A percentile compares a stretch with the other conserved stretches of the same genome.
These are phyloP conservation scores for Schizopora paradoxa DNA, from an alignment of 1,284 basidiomycete genomes.

Conservation along the genomic window DNA sequence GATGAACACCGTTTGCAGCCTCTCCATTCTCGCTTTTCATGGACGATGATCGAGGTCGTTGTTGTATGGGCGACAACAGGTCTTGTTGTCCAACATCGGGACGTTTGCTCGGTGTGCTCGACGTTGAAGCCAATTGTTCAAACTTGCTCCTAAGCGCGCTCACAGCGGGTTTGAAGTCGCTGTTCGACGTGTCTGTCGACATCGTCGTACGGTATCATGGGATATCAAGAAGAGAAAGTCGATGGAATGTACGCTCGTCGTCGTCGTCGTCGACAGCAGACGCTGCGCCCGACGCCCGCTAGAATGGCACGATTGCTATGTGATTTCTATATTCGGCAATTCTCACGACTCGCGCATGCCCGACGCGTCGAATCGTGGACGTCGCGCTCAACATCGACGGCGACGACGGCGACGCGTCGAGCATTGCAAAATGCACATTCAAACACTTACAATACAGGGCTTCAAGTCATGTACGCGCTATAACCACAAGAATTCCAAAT, in stretches of 20 bases:
- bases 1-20: slow-evolving; percentile 18
- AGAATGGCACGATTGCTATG: too few species aligned
- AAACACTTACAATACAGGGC: slow-evolving; percentile 90
- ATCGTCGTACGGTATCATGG: too few species aligned
- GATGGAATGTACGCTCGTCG: not conserved
- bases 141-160: slow-evolving; percentile 63
- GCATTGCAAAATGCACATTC: slow-evolving; percentile 66
- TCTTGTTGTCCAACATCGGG: too few species aligned
- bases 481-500: not conserved
- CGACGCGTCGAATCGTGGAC: too few species aligned
- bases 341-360: too few species aligned
- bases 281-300: not conserved
- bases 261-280: not conserved
- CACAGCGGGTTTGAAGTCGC: slow-evolving; percentile 49
- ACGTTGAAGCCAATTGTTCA: slow-evolving; percentile 35
- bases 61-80: slow-evolving; percentile 24
- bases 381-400: too few species aligned
- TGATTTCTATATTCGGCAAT: too few species aligned
- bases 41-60: slow-evolving; percentile 38
- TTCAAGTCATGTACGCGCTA: slow-evolving; percentile 87
- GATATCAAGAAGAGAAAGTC: slow-evolving; percentile 6
- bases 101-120: too few species aligned
- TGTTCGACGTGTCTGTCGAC: slow-evolving; percentile 13
- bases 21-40: slow-evolving; percentile 25
- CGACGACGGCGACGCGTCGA: slow-evolving; percentile 10